phyloP scores from a whole-genome alignment of 2,329 filamentous ascomycete species.

The Myriosclerotinia curreyana region DNA sequence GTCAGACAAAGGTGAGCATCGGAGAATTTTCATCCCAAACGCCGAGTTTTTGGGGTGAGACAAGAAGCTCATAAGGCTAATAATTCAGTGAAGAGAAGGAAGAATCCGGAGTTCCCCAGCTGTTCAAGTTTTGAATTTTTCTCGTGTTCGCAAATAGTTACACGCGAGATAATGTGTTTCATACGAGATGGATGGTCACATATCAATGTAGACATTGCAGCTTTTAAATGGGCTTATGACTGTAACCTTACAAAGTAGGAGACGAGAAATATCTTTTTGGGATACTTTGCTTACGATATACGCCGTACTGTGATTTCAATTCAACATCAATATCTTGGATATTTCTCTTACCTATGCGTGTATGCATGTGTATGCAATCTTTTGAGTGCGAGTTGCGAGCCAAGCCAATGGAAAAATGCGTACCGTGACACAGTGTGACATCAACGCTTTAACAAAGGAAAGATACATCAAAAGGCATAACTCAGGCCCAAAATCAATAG shows the following conservation, averaged over 20 bases:
- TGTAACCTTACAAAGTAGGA: not conserved
- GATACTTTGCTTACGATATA: not conserved
- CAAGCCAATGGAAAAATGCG: not conserved
- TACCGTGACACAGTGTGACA: not conserved
- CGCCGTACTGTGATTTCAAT: not conserved
- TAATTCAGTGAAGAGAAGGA: not conserved
- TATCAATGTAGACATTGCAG: not conserved
- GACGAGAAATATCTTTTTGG: not conserved
- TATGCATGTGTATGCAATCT: not conserved
- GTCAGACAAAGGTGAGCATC: not conserved
- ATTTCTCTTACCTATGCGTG: too few species aligned
- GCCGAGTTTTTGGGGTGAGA: not conserved
- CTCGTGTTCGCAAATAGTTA: not conserved
- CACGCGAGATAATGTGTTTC: not conserved
- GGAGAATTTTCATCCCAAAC: not conserved
- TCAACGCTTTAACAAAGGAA: not conserved
- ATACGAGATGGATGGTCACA: not conserved
- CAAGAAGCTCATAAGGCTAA: not conserved
- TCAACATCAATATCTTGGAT: too few species aligned
- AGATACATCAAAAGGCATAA: not conserved
- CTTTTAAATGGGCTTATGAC: too few species aligned
- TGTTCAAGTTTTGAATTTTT: not conserved
- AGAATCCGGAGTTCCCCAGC: constrained; percentile 8
- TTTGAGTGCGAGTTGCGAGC: not conserved
- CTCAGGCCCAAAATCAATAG: not conserved